Evolutionary conservation across 2,329 filamentous ascomycete species (phyloP), one percentile per base, ranked within the genome.

Genomic region (Paraphaeosphaeria minitans): DNA sequence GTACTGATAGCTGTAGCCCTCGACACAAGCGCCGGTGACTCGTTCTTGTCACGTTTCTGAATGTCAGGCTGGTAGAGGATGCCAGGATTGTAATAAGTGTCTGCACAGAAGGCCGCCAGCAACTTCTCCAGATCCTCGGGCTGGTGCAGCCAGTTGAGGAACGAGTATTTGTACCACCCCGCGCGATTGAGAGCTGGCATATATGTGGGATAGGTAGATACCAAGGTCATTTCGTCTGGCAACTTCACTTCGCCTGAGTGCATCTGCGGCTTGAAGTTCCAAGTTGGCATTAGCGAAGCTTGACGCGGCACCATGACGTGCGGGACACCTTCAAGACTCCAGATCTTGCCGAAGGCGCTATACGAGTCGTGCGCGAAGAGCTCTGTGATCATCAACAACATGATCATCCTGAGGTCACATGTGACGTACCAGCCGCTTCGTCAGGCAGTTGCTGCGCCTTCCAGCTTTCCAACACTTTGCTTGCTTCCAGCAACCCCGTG

Each of bases 111-210:
- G 9, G 62, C 52, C 10, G 62, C 41, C 52, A 76, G 45, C 42
- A 73, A 51, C 53, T 71, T 72, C 35, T 66, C 64, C n/a, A 75
- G 63, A 16, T 64, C 58, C 13, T 72, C 66, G 8, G 71, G 66
- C 49, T 69, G 67, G 19, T 68, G 61, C 57, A 73, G 56, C 54
- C 69, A 59, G 39, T 73, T 69, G 7, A 75, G 62, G 48, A 76
- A 75, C 47, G 75, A 66, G 35, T 69, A 74, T 48, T 75, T 75
- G 62, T 75, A 76, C 71, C 72, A 76, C 2, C 72, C 74, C 9
- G 73, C 66, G 5, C 73, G 71, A 35, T 75, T 76, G 37, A 76
- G 62, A 5, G 73, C 74, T 12, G 74, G 71, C 63, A 75, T 70
- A 54, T 76, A 75, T 7, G 61, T 57, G 13, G 70, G 53, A 48